phyloP scores from a whole-genome alignment of 1,284 basidiomycete species.

The Sporisorium sorghi region DNA sequence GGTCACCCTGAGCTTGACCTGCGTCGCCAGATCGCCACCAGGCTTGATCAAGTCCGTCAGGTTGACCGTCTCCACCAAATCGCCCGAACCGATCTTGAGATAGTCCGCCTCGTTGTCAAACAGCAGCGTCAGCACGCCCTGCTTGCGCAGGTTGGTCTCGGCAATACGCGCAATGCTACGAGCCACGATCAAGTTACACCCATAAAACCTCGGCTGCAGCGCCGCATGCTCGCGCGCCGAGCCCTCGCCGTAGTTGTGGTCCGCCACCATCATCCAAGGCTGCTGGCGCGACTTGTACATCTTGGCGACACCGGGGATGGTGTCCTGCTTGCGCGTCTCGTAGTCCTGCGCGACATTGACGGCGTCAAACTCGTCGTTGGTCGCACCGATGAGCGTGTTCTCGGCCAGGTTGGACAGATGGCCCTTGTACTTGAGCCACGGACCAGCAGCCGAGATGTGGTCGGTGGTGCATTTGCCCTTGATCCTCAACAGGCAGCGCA shows the following conservation, averaged over 20 bases:
- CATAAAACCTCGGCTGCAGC: slow-evolving; percentile 94
- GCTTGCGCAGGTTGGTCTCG: slow-evolving; percentile 73
- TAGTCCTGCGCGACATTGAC: slow-evolving; percentile 70
- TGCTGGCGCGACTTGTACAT: slow-evolving; percentile 63
- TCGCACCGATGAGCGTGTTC: slow-evolving; percentile 77
- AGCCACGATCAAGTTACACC: slow-evolving; percentile 72
- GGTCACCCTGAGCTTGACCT: slow-evolving; percentile 65
- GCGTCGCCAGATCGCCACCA: slow-evolving; percentile 52
- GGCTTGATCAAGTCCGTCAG: slow-evolving; percentile 62
- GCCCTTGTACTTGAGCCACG: slow-evolving; percentile 94
- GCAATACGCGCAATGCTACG: slow-evolving; percentile 76
- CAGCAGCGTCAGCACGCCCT: slow-evolving; percentile 67
- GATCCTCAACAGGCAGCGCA: slow-evolving; percentile 84
- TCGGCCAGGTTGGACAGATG: slow-evolving; percentile 96
- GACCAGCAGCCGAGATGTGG: slow-evolving; percentile 68
- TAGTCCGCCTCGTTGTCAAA: slow-evolving; percentile 68
- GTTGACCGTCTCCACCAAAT: slow-evolving; percentile 65
- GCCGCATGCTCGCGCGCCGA: slow-evolving; percentile 98
- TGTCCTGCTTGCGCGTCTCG: slow-evolving; percentile 51
- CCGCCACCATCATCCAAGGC: slow-evolving; percentile 91
- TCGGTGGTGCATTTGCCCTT: slow-evolving; percentile 99
- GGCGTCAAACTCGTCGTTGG: slow-evolving; percentile 70
- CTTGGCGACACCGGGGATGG: slow-evolving; percentile 67
- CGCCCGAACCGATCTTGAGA: slow-evolving; percentile 57
- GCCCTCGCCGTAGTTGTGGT: slow-evolving; percentile 90